These are phyloP conservation scores for Pyrus hybrid DNA, from an alignment of 331 rosid species.

Conservation along the genomic window DNA sequence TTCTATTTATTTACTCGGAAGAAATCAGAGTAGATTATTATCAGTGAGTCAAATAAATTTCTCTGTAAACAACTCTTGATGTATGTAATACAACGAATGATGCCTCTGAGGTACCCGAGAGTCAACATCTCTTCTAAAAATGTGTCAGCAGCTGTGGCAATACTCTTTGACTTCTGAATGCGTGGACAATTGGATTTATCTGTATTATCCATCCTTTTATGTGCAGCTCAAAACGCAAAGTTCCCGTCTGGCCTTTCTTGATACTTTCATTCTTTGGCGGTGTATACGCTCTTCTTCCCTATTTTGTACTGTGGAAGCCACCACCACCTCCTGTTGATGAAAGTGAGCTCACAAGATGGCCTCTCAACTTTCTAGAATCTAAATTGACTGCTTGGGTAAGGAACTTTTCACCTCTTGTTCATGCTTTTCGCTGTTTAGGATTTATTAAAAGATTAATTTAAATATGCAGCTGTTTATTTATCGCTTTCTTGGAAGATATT, in stretches of 20 bases:
- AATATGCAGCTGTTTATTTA: too few relatives aligned
- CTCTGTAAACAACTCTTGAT: background rate
- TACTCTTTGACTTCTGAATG: too few relatives aligned
- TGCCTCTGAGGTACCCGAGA: background rate
- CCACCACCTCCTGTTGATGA: conserved; percentile 82
- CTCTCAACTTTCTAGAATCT: conserved; percentile 75
- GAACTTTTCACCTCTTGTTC: conserved; percentile 3
- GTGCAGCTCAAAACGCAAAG: conserved; percentile 65
- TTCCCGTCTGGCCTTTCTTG: conserved; percentile 88
- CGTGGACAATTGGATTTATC: too few relatives aligned
- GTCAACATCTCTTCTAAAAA: background rate
- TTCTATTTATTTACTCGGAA: background rate
- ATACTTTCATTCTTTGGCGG: conserved; percentile 64
- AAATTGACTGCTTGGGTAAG: conserved; percentile 81
- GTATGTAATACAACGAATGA: background rate
- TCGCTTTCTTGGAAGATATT: too few relatives aligned
- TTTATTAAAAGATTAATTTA: too few relatives aligned
- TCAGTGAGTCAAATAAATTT: background rate
- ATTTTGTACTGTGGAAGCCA: conserved; percentile 87
- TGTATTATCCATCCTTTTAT: too few relatives aligned
- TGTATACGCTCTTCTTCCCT: conserved; percentile 85
- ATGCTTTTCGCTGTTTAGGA: too few relatives aligned
- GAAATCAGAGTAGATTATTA: background rate
- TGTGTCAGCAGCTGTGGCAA: too few relatives aligned
- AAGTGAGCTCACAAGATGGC: conserved; percentile 63